Conservation (phyloP, 768 basidiomycete species). For the Trametes cingulata region DNA sequence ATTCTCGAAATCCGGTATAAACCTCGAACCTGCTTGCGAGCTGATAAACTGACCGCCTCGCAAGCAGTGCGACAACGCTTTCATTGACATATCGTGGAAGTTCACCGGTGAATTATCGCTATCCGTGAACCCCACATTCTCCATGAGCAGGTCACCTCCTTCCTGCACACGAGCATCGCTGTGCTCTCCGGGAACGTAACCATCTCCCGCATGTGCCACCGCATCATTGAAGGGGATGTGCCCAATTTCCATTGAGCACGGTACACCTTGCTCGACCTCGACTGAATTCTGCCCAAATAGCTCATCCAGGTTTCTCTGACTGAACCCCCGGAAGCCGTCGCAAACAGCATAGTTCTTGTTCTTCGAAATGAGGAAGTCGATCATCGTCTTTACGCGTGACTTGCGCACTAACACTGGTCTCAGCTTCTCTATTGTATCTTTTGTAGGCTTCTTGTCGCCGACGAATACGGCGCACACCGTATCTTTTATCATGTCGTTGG, state of each 20-base stretch:
- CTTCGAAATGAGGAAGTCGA: neutral
- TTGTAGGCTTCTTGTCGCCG: neutral
- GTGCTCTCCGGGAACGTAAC: neutral
- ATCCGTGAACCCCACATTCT: neutral
- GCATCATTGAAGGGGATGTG: neutral
- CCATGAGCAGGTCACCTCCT: neutral
- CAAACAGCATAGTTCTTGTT: neutral
- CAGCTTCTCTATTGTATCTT: neutral
- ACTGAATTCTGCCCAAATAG: neutral
- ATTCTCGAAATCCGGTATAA: slow-evolving; percentile 13
- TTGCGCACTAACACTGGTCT: neutral
- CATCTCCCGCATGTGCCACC: neutral
- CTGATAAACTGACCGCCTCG: neutral
- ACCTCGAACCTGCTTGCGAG: neutral
- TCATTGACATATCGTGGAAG: neutral
- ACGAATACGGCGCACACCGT: too few species aligned
- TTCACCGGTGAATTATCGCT: neutral
- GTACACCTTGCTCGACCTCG: neutral
- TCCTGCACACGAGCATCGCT: neutral
- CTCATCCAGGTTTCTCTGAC: neutral
- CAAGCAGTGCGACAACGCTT: neutral
- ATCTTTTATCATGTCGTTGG: neutral
- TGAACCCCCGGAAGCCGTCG: neutral
- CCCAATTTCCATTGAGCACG: neutral
- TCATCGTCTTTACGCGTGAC: neutral